Percentiles rank a stretch among this genome's conserved stretches.
phyloP scores from a whole-genome alignment of 805 yeast genomes.

The Cyberlindnera veronae region DNA sequence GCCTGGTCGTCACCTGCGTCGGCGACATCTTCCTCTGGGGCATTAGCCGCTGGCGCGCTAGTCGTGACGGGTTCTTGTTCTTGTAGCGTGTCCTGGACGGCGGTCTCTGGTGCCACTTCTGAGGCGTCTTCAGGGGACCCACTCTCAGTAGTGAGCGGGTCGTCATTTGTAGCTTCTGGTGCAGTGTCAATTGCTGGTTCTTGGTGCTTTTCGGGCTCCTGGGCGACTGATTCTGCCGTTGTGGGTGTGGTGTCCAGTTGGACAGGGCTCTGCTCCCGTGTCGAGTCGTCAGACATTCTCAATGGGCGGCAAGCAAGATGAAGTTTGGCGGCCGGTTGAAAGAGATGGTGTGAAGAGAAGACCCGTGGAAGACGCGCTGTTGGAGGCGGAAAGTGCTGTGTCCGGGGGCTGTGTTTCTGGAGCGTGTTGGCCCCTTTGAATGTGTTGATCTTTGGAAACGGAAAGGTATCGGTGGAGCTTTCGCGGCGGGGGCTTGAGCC shows the following conservation, averaged over 20 bases:
- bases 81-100: too few relatives aligned
- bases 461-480: background rate
- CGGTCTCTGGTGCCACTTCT: background rate
- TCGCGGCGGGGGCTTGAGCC: background rate
- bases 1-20: constrained; percentile 19
- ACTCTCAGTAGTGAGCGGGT: background rate
- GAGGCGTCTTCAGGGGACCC: background rate
- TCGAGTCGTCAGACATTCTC: constrained; percentile 13
- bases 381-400: too few relatives aligned
- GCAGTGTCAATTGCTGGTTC: background rate
- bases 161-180: background rate
- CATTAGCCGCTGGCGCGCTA: too few relatives aligned
- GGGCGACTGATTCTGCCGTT: constrained; percentile 8
- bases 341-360: too few relatives aligned
- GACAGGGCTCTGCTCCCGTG: constrained; percentile 11
- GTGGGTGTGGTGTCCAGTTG: constrained; percentile 14
- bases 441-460: background rate
- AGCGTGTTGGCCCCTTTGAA: background rate
- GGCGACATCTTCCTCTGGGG: constrained; percentile 17
- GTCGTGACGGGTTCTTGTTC: too few relatives aligned
- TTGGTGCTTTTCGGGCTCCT: background rate
- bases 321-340: too few relatives aligned
- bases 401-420: too few relatives aligned
- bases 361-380: background rate
- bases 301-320: too few relatives aligned